A percentile compares a stretch with the other conserved stretches of the same genome.
Conservation (phyloP, 2,329 filamentous ascomycete genomes). For the Ambrosiella beaveri region DNA sequence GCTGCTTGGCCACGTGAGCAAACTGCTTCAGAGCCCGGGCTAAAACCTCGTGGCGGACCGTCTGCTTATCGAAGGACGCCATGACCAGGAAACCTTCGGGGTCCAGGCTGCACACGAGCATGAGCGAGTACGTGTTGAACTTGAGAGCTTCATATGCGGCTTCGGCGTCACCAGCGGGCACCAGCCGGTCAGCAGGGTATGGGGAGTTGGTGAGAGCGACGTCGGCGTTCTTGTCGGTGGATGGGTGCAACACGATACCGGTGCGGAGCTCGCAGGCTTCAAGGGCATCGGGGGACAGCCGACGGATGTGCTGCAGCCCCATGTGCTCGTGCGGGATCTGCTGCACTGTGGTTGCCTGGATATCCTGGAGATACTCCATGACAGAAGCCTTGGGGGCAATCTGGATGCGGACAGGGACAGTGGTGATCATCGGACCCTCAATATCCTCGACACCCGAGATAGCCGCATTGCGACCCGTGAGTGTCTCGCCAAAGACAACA, state of each 20-base stretch:
- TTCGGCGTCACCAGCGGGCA: conserved; percentile 37
- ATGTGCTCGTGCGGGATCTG: conserved; percentile 49
- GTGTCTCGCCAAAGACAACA: conserved; percentile 40
- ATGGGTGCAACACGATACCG: conserved; percentile 35
- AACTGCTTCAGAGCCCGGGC: conserved; percentile 36
- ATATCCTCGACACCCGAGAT: conserved; percentile 34
- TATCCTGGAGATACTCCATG: conserved; percentile 33
- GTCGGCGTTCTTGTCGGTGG: conserved; percentile 17
- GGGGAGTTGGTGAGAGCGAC: conserved; percentile 13
- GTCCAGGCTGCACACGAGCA: conserved; percentile 46
- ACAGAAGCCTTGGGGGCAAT: conserved; percentile 27
- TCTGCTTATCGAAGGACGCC: conserved; percentile 48
- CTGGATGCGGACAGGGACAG: conserved; percentile 36
- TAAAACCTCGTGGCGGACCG: conserved; percentile 33
- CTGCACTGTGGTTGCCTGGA: conserved; percentile 38
- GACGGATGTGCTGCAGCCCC: conserved; percentile 41
- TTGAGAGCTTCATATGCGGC: conserved; percentile 42
- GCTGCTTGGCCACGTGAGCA: conserved; percentile 29
- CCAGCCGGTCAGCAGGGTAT: conserved; percentile 32
- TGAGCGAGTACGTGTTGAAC: conserved; percentile 43
- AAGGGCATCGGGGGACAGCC: conserved; percentile 34
- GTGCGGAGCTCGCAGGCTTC: conserved; percentile 39
- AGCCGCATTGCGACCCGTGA: conserved; percentile 37
- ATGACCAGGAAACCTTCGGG: conserved; percentile 38
- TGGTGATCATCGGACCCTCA: conserved; percentile 44